phyloP scores from a whole-genome alignment of 2,329 filamentous ascomycete genomes.

The Ophiostoma himal-ulmi region DNA sequence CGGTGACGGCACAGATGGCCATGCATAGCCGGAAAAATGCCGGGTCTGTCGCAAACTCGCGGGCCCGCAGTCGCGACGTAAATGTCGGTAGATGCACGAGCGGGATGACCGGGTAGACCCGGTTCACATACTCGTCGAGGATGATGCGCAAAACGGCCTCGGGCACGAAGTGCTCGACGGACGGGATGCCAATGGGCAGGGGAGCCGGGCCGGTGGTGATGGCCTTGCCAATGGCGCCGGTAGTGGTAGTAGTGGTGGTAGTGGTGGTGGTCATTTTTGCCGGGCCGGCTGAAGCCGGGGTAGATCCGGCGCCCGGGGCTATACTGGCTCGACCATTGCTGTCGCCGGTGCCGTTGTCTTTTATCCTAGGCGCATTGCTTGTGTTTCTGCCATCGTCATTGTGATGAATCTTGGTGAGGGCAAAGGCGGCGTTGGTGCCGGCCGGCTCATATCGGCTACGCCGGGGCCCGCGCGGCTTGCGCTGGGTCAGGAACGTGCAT shows the following conservation, averaged over 20 bases:
- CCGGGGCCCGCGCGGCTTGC: constrained; percentile 27
- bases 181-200: constrained; percentile 21
- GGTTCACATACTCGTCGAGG: constrained; percentile 26
- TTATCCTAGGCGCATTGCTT: background rate
- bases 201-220: constrained; percentile 6
- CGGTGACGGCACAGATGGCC: constrained; percentile 27
- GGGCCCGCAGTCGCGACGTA: constrained; percentile 15
- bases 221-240: background rate
- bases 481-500: constrained; percentile 28
- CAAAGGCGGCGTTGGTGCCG: constrained; percentile 7
- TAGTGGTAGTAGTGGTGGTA: background rate
- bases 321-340: background rate
- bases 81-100: constrained; percentile 27
- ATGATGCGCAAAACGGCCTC: constrained; percentile 25
- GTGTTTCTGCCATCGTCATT: background rate
- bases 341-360: background rate
- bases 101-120: constrained; percentile 28
- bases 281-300: background rate
- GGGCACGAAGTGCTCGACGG: constrained; percentile 26
- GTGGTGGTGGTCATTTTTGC: background rate
- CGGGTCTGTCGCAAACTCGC: constrained; percentile 25
- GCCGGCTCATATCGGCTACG: constrained; percentile 24
- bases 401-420: constrained; percentile 15
- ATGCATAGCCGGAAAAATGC: constrained; percentile 28
- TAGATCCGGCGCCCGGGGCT: background rate